Base-by-base conservation (phyloP, 2,329 filamentous ascomycete genomes). In the Claviceps arundinis region DNA sequence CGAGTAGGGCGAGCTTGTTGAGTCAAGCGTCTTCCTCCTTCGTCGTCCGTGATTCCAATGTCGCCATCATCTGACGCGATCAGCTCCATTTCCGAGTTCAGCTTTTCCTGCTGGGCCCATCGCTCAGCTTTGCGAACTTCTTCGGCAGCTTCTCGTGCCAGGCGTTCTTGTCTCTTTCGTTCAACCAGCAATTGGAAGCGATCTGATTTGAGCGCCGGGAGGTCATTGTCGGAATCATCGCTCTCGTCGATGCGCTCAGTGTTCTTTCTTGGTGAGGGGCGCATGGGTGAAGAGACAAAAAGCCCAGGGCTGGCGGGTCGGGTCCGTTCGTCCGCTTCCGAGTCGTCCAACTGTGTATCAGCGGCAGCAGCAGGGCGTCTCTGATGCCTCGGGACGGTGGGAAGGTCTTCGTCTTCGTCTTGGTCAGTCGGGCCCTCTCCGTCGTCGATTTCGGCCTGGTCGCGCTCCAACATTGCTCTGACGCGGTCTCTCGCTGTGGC, bases 161-260 rank as follows among this genome's bases (percentile, higher is more conserved):
- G 70, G 7, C 84, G 77, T 62, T 93, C 84, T 56, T 82, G 76
- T 48, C 82, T 79, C 62, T 91, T 93, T 59, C 81, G 78, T 46
- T 81, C 81, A 11, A 93, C 77, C 0, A 94, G 77, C 7, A 84
- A 85, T 55, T 81, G 73, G 60, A 95, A 83, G 5, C 84, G 80
- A 42, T 78, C 72, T 48, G 80, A 77, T 55, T 75, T 70, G 51
- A 67, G 56, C 11, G 67, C 56, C 5, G 77, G 73, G 1, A 78
- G 53, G 6, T 78, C 73, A 9, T 69, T 68, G 22, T 79, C 76
- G 2, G 67, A 71, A 46, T 68, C 70, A 2, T 65, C 64, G 42
- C 68, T 71, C 40, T 67, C 62, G 17, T 58, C 60, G 2, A 56
- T 50, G 34, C 58, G 56, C 50, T 58, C 60, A 2, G 56, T 50